These are phyloP conservation scores for Dactylellina sp. DNA, from an alignment of 2,329 filamentous ascomycete genomes.

Conservation along the genomic window DNA sequence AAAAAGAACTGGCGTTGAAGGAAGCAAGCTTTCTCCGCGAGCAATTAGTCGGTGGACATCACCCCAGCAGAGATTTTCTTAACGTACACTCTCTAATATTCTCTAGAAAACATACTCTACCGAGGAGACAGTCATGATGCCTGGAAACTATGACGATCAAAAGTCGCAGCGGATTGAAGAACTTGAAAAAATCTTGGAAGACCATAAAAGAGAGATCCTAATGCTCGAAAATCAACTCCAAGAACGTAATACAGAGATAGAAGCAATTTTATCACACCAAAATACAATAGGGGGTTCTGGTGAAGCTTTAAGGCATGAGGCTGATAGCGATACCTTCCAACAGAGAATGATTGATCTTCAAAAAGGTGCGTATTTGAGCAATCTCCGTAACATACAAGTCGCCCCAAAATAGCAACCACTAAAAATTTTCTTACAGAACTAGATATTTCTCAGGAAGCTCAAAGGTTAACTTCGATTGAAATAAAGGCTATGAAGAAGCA, in stretches of 20 bases:
- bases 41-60: conserved; percentile 70
- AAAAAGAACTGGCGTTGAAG: conserved; percentile 85
- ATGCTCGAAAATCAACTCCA: conserved; percentile 78
- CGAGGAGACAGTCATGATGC: conserved; percentile 88
- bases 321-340: conserved; percentile 83
- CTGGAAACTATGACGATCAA: conserved; percentile 79
- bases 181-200: conserved; percentile 85
- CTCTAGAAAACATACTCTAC: conserved; percentile 70
- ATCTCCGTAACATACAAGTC: background rate
- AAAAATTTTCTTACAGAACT: conserved; percentile 70
- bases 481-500: conserved; percentile 71
- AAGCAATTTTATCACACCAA: conserved; percentile 62
- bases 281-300: conserved; percentile 64
- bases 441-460: conserved; percentile 77
- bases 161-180: conserved; percentile 80
- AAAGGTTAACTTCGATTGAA: conserved; percentile 78
- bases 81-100: background rate
- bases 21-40: conserved; percentile 94
- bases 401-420: conserved; percentile 8
- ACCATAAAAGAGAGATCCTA: conserved; percentile 85
- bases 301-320: conserved; percentile 75
- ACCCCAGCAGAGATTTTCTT: conserved; percentile 68
- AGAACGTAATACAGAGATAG: conserved; percentile 68
- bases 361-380: conserved; percentile 66
- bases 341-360: conserved; percentile 89